Conservation (phyloP, 2,329 filamentous ascomycete species). For the Ophiostoma perfectum region DNA sequence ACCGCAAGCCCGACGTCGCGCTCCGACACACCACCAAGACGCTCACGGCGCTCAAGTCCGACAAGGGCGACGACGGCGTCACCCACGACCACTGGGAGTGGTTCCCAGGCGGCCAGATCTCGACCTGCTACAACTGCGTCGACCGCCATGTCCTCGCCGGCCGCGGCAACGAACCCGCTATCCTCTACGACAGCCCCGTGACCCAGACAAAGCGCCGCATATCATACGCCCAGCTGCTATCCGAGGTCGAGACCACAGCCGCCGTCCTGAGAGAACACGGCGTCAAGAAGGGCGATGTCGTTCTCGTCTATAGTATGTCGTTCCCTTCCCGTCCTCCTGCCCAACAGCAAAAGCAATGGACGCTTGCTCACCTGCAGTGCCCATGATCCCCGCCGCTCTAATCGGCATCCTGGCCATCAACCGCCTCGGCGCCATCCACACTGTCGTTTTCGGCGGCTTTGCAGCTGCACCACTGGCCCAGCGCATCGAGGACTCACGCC, state of each 20-base stretch:
- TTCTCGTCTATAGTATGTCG: constrained; percentile 66
- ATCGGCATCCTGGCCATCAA: constrained; percentile 78
- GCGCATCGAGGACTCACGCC: constrained; percentile 75
- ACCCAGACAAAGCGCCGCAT: constrained; percentile 64
- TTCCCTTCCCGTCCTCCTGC: neutral
- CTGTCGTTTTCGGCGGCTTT: constrained; percentile 91
- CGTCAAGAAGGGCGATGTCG: constrained; percentile 75
- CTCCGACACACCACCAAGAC: constrained; percentile 58
- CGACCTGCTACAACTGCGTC: constrained; percentile 85
- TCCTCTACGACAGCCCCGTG: constrained; percentile 85
- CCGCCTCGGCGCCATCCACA: constrained; percentile 79
- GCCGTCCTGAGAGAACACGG: constrained; percentile 78
- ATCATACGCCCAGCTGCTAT: constrained; percentile 69
- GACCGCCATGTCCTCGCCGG: constrained; percentile 81
- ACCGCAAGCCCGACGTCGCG: constrained; percentile 62
- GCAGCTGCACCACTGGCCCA: constrained; percentile 75
- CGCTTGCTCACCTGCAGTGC: constrained; percentile 46
- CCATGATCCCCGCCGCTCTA: constrained; percentile 88
- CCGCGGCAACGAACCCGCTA: constrained; percentile 66
- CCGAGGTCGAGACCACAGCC: constrained; percentile 75
- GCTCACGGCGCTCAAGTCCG: constrained; percentile 35
- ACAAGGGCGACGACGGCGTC: constrained; percentile 38
- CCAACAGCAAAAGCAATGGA: neutral
- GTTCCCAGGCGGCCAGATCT: constrained; percentile 86
- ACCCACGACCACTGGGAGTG: constrained; percentile 76